Evolutionary conservation across 2,329 filamentous ascomycete species (phyloP), one percentile per base, ranked within the genome.

Genomic region (Claviceps sp.): DNA sequence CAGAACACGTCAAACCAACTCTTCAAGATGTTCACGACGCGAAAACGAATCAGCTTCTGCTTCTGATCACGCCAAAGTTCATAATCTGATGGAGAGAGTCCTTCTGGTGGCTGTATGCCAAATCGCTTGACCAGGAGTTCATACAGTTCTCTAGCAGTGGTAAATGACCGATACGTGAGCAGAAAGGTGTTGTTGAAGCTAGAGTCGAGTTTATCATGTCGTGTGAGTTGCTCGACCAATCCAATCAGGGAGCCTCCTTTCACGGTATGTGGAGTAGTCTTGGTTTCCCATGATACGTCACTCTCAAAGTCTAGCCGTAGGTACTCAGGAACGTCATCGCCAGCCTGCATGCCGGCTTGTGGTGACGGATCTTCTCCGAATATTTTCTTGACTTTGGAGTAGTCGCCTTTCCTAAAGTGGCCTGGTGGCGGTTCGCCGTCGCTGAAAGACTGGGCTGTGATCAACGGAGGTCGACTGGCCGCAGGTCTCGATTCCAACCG

Each of bases 1-100:
- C 93, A 98, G 67, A 93, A 97, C 60, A 86, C 90, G 64, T 97
- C 93, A 59, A 98, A 93, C 93, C 93, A 98, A 68, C 82, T 94
- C 76, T 97, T 97, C 47, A 98, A 72, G 57, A 96, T 97, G 63
- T 97, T 98, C 57, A 98, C 89, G 2, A 98, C 90, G 43, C 93
- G 83, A 72, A 98, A 95, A 38, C 93, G 81, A 55, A 97, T 96
- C 5, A 88, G 86, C 64, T 94, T 96, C 66, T 97, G 93, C 71
- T 98, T 98, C 64, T 84, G 84, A 64, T 95, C 88, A 38, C 86
- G 81, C 93, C 93, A 98, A 34, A 79, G 75, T 52, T 95, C 87
- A 60, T 86, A 88, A 57, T 97, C 89, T 41, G 78, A 70, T 51
- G 80, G 77, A 8, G 73, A 81, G 49, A 98, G 72, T 5, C 88